These are phyloP conservation scores for Kodamaea restingae DNA, from an alignment of 805 yeast genomes.

Conservation along the genomic window DNA sequence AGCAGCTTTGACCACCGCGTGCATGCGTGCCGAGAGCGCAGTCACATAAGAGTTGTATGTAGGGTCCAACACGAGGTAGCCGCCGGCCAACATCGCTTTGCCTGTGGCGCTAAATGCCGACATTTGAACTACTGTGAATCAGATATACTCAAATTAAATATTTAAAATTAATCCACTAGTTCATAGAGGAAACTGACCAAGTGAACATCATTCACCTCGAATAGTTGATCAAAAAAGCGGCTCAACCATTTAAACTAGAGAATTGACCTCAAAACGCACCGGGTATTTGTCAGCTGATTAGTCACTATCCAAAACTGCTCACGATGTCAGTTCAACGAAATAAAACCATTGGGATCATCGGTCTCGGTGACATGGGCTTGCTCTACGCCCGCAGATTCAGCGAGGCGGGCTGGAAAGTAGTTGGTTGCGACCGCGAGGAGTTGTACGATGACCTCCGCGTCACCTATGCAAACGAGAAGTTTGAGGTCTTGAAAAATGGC, in stretches of 20 bases:
- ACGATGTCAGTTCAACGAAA: background rate
- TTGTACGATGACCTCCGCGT: conserved; percentile 42
- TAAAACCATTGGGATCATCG: conserved; percentile 82
- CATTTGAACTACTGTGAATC: too few relatives aligned
- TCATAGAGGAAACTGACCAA: too few relatives aligned
- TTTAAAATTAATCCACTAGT: too few relatives aligned
- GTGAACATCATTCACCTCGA: too few relatives aligned
- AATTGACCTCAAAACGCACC: too few relatives aligned
- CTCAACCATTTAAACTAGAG: too few relatives aligned
- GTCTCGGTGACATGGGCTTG: conserved; percentile 95
- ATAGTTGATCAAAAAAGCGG: too few relatives aligned
- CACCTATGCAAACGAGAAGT: conserved; percentile 40
- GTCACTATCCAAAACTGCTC: background rate
- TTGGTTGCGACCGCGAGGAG: conserved; percentile 83
- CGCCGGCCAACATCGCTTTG: conserved; percentile 91
- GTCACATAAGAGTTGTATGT: conserved; percentile 72
- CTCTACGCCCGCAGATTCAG: conserved; percentile 77
- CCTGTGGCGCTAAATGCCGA: conserved; percentile 89
- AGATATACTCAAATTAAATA: too few relatives aligned
- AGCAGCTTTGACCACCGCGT: conserved; percentile 49
- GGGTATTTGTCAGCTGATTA: too few relatives aligned
- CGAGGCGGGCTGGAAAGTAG: conserved; percentile 82
- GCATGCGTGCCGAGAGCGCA: conserved; percentile 88
- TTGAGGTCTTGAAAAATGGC: conserved; percentile 70
- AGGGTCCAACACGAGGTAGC: conserved; percentile 85